These are phyloP conservation scores for Beauveria sp. DNA, from an alignment of 2,329 filamentous ascomycete species.

Conservation along the genomic window DNA sequence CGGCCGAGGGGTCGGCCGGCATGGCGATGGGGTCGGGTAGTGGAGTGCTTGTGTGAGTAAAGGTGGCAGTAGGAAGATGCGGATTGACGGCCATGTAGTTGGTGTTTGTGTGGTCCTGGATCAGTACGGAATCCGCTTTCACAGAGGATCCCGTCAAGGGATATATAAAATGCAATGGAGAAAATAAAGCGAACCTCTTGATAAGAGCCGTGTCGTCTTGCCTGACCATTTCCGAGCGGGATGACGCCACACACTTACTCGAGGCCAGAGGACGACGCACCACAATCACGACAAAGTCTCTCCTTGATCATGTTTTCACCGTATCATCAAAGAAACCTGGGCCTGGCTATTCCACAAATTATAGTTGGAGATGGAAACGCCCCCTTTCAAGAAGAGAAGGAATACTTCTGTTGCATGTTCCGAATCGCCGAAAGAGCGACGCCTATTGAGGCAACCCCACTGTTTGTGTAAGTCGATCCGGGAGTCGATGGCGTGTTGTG, in stretches of 20 bases:
- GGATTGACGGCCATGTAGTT: no score
- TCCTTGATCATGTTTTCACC: neutral
- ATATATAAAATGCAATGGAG: no score
- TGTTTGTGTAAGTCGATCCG: neutral
- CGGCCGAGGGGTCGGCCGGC: no score
- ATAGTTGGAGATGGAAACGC: no score
- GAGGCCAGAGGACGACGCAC: neutral
- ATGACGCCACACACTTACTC: neutral
- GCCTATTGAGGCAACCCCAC: neutral
- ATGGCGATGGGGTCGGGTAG: neutral
- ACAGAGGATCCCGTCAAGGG: no score
- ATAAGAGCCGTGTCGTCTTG: neutral
- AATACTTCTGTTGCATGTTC: neutral
- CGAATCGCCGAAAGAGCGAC: neutral
- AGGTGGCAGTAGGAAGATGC: neutral
- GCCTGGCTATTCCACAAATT: no score
- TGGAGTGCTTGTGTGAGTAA: neutral
- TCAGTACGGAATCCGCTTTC: no score
- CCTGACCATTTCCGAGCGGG: neutral
- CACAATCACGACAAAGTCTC: neutral
- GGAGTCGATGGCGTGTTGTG: neutral
- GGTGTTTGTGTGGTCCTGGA: no score
- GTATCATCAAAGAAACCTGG: no score
- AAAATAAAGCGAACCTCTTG: no score
- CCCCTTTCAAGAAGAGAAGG: neutral